A percentile compares a stretch with the other conserved stretches of the same genome.
phyloP scores from a whole-genome alignment of 2,329 filamentous ascomycete species.

The Apiospora malaysiana region DNA sequence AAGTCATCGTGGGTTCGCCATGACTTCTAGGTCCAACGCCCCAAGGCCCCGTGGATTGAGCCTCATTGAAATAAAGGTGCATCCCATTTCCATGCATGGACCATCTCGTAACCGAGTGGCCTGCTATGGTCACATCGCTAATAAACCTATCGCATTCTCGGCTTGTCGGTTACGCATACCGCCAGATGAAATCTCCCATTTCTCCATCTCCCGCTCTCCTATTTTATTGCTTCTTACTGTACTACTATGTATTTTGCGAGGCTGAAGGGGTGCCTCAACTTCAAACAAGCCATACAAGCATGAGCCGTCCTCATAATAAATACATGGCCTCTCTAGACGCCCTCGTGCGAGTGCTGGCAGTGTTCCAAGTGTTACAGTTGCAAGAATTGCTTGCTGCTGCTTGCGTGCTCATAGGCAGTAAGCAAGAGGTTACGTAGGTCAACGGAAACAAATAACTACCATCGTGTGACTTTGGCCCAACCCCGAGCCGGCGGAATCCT shows the following conservation, averaged over 20 bases:
- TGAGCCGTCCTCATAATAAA: background rate
- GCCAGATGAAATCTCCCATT: background rate
- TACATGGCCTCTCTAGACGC: background rate
- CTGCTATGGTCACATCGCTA: conserved; percentile 5
- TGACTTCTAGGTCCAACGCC: background rate
- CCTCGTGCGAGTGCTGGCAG: background rate
- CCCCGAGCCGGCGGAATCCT: background rate
- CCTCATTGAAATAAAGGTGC: conserved; percentile 10
- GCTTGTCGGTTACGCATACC: background rate
- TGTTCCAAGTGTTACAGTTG: background rate
- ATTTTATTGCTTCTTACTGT: too few relatives aligned
- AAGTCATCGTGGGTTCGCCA: background rate
- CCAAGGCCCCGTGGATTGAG: background rate
- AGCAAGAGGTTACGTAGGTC: background rate
- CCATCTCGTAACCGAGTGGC: conserved; percentile 5
- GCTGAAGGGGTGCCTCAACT: background rate
- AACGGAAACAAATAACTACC: background rate
- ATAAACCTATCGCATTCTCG: conserved; percentile 6
- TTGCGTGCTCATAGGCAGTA: background rate
- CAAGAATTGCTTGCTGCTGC: background rate
- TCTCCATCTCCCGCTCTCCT: background rate
- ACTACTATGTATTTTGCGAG: background rate
- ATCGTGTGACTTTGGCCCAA: background rate
- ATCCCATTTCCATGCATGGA: conserved; percentile 15
- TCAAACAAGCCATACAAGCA: conserved; percentile 8